Conservation (phyloP, 140 eudicot species). For the Anethum foeniculum region DNA sequence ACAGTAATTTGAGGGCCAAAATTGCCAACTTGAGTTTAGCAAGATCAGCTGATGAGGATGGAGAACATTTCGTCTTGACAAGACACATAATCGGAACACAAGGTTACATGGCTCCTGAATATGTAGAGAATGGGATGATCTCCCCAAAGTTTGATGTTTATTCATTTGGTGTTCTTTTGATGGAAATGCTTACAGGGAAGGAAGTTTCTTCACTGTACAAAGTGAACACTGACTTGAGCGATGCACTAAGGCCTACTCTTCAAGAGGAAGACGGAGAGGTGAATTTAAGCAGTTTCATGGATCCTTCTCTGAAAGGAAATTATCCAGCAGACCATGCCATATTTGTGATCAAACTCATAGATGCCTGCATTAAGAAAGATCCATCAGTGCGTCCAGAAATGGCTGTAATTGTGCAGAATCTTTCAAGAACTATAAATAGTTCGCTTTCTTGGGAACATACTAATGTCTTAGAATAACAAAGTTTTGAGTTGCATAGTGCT, state of each 20-base stretch:
- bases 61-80: constrained; percentile 67
- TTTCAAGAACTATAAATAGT: constrained; percentile 51
- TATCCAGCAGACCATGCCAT: constrained; percentile 54
- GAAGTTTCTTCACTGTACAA: constrained; percentile 37
- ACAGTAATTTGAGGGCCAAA: constrained; percentile 62
- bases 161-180: constrained; percentile 69
- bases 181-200: constrained; percentile 76
- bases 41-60: constrained; percentile 64
- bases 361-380: constrained; percentile 52
- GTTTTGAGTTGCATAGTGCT: neutral
- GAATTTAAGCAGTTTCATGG: constrained; percentile 42
- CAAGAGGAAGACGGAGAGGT: constrained; percentile 31
- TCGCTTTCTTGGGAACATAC: constrained; percentile 38
- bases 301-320: constrained; percentile 50
- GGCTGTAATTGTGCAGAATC: constrained; percentile 53
- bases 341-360: constrained; percentile 30
- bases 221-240: constrained; percentile 32
- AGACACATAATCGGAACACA: constrained; percentile 72
- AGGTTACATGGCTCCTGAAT: constrained; percentile 96
- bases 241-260: constrained; percentile 35
- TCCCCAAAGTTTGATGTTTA: constrained; percentile 92
- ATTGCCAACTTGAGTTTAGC: constrained; percentile 70
- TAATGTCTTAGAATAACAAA: neutral
- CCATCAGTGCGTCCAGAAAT: constrained; percentile 64
- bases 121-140: constrained; percentile 74